Evolutionary conservation across 305 asterid species (phyloP).

Genomic region (Fraxinus latifolia): DNA sequence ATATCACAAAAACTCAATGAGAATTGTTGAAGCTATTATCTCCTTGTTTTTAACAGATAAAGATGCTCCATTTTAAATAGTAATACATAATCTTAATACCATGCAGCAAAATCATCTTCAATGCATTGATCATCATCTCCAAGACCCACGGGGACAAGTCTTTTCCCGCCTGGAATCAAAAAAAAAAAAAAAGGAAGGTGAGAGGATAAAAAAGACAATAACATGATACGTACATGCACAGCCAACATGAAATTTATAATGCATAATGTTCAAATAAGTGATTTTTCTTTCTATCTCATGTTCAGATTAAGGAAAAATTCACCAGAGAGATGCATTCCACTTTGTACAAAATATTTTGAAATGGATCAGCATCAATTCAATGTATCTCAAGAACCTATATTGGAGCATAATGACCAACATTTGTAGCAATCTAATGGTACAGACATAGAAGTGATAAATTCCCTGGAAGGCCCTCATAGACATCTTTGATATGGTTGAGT

Average conservation of each 20-base stretch:
- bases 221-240: not conserved
- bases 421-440: no score
- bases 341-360: not conserved
- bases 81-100: not conserved
- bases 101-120: not conserved
- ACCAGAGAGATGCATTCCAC: not conserved
- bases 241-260: not conserved
- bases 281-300: not conserved
- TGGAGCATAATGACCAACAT: no score
- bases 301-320: not conserved
- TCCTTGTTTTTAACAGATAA: not conserved
- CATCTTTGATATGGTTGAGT: not conserved
- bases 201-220: conserved; percentile 9
- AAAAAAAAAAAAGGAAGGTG: conserved; percentile 4
- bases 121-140: not conserved
- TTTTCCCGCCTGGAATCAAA: conserved; percentile 61
- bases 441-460: no score
- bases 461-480: not conserved
- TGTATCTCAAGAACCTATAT: not conserved
- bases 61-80: not conserved
- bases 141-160: conserved; percentile 51
- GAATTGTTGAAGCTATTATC: not conserved
- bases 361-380: not conserved
- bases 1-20: conserved; percentile 11
- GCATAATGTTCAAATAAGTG: not conserved